Evolutionary conservation across 148 eudicot species (phyloP), one percentile per base, ranked within the genome.

Genomic region (Fagopyrum tataricum): DNA sequence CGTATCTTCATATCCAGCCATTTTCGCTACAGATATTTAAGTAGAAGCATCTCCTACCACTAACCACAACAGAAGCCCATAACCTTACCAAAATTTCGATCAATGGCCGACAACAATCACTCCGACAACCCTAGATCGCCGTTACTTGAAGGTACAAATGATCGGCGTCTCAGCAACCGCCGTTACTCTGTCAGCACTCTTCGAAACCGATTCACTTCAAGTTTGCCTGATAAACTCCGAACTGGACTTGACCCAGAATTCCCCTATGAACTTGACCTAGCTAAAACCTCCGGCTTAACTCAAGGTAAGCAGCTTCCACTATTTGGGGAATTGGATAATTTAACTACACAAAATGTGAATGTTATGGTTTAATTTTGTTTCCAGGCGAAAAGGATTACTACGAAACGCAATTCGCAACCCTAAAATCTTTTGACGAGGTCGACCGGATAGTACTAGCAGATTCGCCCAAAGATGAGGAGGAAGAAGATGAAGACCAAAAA

Each of bases 371-470:
- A 6, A 2, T 23, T 4, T 7, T 12, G 37, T 55, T 42, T 71
- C 4, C 68, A 92, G 98, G 93, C 49, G 97, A 84, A 67, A 91
- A 85, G 81, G 93, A 85, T 40, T 94, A 94, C 83, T 94, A 94
- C 51, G 90, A 87, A 81, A 89, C 75, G 20, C 98, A 94, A 76
- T 73, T 94, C 31, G 87, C 82, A 0, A 94, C 97, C 4, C 77
- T 94, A 12, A 87, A 87, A 75, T 91, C 98, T 26, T 94, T 94
- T 41, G 93, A 88, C 76, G 86, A 85, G 59, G 97, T 87, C 56
- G 97, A 94, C 79, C 72, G 47, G 39, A 49, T 88, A 70, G 85
- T 82, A 62, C 67, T 72, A 24, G 83, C 90, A 37, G 87, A 81
- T 11, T 66, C 13, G 5, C 55, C 76, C 1, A 84, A 80, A 1